Percentiles rank a stretch among this genome's conserved stretches.
These are phyloP conservation scores for Trichoderma asperelloides DNA, from an alignment of 495 filamentous ascomycete genomes.

Conservation along the genomic window DNA sequence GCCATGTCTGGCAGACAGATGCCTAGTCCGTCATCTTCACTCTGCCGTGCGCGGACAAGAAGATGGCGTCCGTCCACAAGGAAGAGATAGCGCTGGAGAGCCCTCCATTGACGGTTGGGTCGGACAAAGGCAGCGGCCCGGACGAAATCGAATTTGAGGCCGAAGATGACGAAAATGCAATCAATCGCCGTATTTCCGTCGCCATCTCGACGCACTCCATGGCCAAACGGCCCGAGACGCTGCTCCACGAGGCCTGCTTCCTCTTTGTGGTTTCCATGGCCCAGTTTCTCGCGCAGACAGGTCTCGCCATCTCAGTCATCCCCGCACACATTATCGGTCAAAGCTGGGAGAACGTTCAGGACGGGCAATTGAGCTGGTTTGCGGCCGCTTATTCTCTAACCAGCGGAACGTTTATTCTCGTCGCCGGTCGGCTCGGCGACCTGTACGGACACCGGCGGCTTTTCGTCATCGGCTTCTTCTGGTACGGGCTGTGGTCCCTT, in stretches of 20 bases:
- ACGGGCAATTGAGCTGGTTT: slow-evolving; percentile 42
- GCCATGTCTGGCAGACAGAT: background rate
- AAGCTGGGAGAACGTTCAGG: slow-evolving; percentile 28
- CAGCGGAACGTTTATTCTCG: slow-evolving; percentile 59
- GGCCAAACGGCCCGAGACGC: slow-evolving; percentile 10
- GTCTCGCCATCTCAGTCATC: slow-evolving; percentile 28
- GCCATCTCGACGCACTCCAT: background rate
- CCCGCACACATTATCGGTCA: slow-evolving; percentile 36
- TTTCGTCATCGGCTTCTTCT: slow-evolving; percentile 53
- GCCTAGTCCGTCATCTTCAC: background rate
- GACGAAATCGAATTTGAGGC: background rate
- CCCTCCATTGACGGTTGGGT: background rate
- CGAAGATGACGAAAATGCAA: background rate
- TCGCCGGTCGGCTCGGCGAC: slow-evolving; percentile 58
- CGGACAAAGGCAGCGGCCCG: background rate
- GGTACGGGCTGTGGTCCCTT: slow-evolving; percentile 54
- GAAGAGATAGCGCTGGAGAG: background rate
- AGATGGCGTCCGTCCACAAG: background rate
- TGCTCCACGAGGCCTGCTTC: slow-evolving; percentile 12
- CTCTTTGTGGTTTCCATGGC: slow-evolving; percentile 22
- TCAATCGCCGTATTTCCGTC: background rate
- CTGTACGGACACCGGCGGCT: slow-evolving; percentile 56
- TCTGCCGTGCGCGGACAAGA: background rate
- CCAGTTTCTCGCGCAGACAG: slow-evolving; percentile 29
- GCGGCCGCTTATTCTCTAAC: slow-evolving; percentile 48